A percentile compares a stretch with the other conserved stretches of the same genome.
Conservation (phyloP, 805 yeast species). For the Hemisphaericaspora nanyangensis region DNA sequence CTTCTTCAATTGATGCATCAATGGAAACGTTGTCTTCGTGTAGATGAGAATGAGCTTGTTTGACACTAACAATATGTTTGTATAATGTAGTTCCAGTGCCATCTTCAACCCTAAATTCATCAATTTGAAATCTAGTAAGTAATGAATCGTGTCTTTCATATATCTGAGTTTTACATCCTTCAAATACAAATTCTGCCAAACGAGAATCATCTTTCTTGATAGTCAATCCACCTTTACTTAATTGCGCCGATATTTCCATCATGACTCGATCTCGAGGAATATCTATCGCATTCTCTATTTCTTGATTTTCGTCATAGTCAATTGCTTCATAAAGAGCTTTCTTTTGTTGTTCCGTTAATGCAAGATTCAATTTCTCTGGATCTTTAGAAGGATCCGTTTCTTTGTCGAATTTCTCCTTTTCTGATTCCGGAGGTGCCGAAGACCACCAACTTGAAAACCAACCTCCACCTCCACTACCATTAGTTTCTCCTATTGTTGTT, state of each 20-base stretch:
- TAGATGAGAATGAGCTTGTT: constrained; percentile 48
- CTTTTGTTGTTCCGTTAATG: constrained; percentile 78
- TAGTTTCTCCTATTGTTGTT: neutral
- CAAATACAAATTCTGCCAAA: constrained; percentile 76
- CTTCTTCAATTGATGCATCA: constrained; percentile 16
- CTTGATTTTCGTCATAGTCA: constrained; percentile 72
- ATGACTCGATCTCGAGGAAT: constrained; percentile 71
- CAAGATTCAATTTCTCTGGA: constrained; percentile 29
- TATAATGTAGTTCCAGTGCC: constrained; percentile 77
- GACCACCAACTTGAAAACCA: constrained; percentile 77
- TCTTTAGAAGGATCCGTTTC: constrained; percentile 18
- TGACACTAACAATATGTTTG: constrained; percentile 83
- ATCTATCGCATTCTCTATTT: constrained; percentile 43
- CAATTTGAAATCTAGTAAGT: constrained; percentile 64
- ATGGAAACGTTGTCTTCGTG: constrained; percentile 13
- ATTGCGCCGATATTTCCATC: constrained; percentile 61
- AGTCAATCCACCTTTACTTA: constrained; percentile 74
- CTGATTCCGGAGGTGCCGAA: constrained; percentile 2
- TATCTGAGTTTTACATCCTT: constrained; percentile 72
- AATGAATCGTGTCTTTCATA: constrained; percentile 78
- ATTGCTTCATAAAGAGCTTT: constrained; percentile 90
- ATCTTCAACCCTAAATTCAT: constrained; percentile 83
- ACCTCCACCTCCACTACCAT: constrained; percentile 30
- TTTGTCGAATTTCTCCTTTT: constrained; percentile 21
- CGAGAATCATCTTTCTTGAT: constrained; percentile 46